Evolutionary conservation across 1,284 basidiomycete genomes (phyloP), one percentile per base, ranked within the genome.

Genomic region (Cutaneotrichosporon mucoides): DNA sequence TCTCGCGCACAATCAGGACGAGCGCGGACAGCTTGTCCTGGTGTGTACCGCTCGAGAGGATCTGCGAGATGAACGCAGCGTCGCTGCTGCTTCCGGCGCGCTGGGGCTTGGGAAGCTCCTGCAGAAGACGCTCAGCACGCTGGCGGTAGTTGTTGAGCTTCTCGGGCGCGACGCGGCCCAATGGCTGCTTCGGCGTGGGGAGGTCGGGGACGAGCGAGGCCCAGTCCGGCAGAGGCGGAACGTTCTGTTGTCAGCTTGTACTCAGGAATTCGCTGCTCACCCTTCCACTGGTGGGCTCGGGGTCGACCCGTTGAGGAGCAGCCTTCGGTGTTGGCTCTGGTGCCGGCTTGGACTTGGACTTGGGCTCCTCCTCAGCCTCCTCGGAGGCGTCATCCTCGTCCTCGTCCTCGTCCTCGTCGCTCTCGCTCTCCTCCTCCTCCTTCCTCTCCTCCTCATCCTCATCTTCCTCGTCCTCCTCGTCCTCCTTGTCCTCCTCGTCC

Each of bases 1-100:
- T 91, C 60, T 88, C 89, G 73, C 96, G 91, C 13, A 94, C 88
- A 52, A 98, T 83, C 36, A 99, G 81, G 5, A 93, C 92, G 54
- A 99, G 81, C 0, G 96, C 96, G 59, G 91, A 92, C 1, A 99
- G 86, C 62, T 92, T 84, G 76, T 99, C 96, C 33, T 91, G 92
- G 16, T 97, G 85, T 1, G 96, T 99, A 66, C 93, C 94, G 50
- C 86, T 86, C 36, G 86, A 82, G 24, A 95, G 85, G 55, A 97
- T 88, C 66, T 89, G 89, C 53, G 86, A 82, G 55, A 96, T 82
- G 79, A 97, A 97, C 5, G 81, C 82, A 7, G 84, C 82, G 73
- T 96, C 92, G 0, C 90, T 85, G 1, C 85, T 75, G 6, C 75
- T 76, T 4, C 66, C 67, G 16, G 69, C 65, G 24, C 72, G 67